Base-by-base conservation (phyloP, 2,329 filamentous ascomycete genomes). In the Eurotiales sp. region DNA sequence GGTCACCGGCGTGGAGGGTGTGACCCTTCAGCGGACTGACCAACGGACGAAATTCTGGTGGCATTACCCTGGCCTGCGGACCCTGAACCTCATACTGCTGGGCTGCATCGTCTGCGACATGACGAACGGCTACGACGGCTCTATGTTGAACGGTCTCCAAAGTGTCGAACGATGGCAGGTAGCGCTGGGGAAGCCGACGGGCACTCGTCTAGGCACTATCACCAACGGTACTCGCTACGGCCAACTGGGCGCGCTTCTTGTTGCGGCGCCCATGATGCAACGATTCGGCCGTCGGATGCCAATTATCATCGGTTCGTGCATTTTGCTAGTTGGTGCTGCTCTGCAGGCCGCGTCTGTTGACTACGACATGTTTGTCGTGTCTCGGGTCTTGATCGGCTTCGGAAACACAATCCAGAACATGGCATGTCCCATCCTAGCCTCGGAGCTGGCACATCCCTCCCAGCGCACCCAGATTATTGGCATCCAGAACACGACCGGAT, bases 321-420 rank as follows among this genome's bases (percentile, higher is more conserved):
- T 42, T 25, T 11, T 42, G 15, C 40, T 42, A 11, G 21, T 42
- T n/a, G 40, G 40, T n/a, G 21, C 25, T 22, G 40, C 22, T 14
- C 17, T 42, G 19, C 40, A 42, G 23, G 21, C 40, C 14, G 40
- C 40, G 21, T 19, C 40, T 22, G n/a, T n/a, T n/a, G 23, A 22
- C 21, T 22, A 21, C 6, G 77, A 64, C 29, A 84, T 83, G 80
- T 85, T 82, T 58, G 78, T 84, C 55, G 66, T 82, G 17, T 73
- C 81, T 10, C 78, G 81, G 50, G 73, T 82, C 51, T 68, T 84
- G 21, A 75, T 84, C n/a, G 82, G 82, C 15, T 77, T 79, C 21
- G 81, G 82, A n/a, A 80, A 84, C 42, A 77, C 78, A 0, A 81
- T 80, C 56, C 78, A 76, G 53, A 83, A 83, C 54, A 77, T 83